A percentile compares a stretch with the other conserved stretches of the same genome.
Evolutionary conservation across 2,329 filamentous ascomycete genomes (phyloP).

Genomic region (Cucurbitaria berberidis): DNA sequence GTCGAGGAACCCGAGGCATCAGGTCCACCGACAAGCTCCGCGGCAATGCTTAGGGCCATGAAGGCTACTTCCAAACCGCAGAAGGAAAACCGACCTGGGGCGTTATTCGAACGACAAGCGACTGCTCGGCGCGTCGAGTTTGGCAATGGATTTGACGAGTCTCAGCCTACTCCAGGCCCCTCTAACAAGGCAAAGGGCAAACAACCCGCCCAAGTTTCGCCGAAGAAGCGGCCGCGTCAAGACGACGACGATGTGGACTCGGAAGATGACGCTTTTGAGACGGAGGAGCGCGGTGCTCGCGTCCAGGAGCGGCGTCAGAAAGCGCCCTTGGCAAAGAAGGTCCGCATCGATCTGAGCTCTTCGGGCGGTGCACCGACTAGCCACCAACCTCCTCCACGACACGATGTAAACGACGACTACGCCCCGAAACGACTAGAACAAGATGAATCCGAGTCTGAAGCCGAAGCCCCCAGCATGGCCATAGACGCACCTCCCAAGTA

Average conservation of each 20-base stretch:
- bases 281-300: constrained; percentile 44
- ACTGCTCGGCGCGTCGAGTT: constrained; percentile 49
- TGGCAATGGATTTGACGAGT: constrained; percentile 45
- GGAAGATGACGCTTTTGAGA: constrained; percentile 55
- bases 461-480: constrained; percentile 34
- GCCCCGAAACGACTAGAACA: constrained; percentile 3
- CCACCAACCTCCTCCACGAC: constrained; percentile 31
- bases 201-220: constrained; percentile 31
- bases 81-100: constrained; percentile 44
- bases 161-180: constrained; percentile 30
- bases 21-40: constrained; percentile 29
- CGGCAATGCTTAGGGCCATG: constrained; percentile 26
- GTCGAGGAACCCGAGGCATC: constrained; percentile 12
- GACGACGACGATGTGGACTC: constrained; percentile 36
- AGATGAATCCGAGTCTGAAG: constrained; percentile 33
- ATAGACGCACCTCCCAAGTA: constrained; percentile 29
- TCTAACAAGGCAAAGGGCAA: constrained; percentile 34
- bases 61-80: constrained; percentile 26
- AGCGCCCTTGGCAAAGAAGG: constrained; percentile 38
- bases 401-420: constrained; percentile 3
- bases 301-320: constrained; percentile 46
- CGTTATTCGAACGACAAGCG: constrained; percentile 51
- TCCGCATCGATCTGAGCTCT: constrained; percentile 30
- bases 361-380: constrained; percentile 34
- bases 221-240: constrained; percentile 32